Conservation (phyloP, 495 filamentous ascomycete species). For the Xylaria castorea region DNA sequence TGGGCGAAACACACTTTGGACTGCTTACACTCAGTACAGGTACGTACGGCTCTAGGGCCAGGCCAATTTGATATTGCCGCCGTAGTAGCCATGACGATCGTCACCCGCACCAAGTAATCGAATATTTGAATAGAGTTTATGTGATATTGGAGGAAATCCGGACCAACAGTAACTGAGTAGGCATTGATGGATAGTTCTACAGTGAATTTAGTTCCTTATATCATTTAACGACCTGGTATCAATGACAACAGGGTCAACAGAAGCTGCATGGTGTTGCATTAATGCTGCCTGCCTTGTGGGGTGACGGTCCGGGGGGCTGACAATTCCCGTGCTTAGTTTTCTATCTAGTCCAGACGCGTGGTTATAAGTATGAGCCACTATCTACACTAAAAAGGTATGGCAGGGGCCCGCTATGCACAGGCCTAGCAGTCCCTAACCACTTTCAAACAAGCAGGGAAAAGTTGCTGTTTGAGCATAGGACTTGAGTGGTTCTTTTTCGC, state of each 20-base stretch:
- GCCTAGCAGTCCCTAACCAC: neutral
- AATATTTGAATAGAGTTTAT: neutral
- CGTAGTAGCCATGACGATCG: constrained; percentile 3
- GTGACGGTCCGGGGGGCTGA: neutral
- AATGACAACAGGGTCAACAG: neutral
- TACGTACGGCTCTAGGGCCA: constrained; percentile 24
- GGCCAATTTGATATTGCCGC: constrained; percentile 15
- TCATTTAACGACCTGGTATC: neutral
- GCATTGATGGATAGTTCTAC: neutral
- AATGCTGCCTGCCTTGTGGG: constrained; percentile 10
- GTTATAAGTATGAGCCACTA: constrained; percentile 1
- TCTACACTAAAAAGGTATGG: neutral
- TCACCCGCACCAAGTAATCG: neutral
- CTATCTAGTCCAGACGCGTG: constrained; percentile 3
- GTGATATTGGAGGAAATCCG: neutral
- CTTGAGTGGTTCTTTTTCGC: neutral
- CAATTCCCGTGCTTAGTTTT: constrained; percentile 4
- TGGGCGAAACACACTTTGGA: constrained; percentile 34
- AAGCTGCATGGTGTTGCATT: constrained; percentile 2
- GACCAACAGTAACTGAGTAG: neutral
- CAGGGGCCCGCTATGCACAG: neutral
- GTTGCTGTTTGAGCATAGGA: neutral
- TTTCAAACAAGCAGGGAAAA: constrained; percentile 4
- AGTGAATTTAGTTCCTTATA: neutral
- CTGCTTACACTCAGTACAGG: constrained; percentile 45